These are phyloP conservation scores for Cyclotella atomus DNA, from an alignment of 108 stramenopile species.

Conservation along the genomic window DNA sequence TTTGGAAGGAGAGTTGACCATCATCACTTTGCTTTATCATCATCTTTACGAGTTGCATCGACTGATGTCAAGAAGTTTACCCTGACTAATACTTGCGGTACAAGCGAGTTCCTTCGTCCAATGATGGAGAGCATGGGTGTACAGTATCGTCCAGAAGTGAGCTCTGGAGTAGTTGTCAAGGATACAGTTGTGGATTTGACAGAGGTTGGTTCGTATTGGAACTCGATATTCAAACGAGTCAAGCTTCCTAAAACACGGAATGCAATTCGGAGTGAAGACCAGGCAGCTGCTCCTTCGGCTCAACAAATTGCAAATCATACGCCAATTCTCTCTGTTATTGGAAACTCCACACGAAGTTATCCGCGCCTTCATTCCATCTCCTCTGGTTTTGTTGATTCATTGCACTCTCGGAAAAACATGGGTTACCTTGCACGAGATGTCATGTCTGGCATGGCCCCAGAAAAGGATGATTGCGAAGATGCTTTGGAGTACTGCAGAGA, in stretches of 20 bases:
- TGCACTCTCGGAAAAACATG: conserved; percentile 52
- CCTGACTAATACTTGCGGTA: background rate
- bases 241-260: background rate
- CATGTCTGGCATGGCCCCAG: conserved; percentile 70
- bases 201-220: conserved; percentile 71
- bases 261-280: background rate
- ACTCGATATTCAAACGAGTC: conserved; percentile 13
- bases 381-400: conserved; percentile 48
- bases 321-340: conserved; percentile 62
- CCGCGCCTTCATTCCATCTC: conserved; percentile 50
- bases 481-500: conserved; percentile 66
- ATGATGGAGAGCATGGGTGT: conserved; percentile 78
- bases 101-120: conserved; percentile 30
- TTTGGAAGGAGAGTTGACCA: conserved; percentile 61
- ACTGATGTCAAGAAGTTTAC: background rate
- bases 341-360: conserved; percentile 70
- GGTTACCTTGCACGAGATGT: conserved; percentile 73
- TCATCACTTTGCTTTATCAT: conserved; percentile 74
- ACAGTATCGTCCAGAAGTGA: conserved; percentile 72
- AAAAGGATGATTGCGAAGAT: conserved; percentile 78
- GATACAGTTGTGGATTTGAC: conserved; percentile 64
- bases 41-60: conserved; percentile 59
- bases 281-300: conserved; percentile 5
- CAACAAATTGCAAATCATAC: conserved; percentile 17
- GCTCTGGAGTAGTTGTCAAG: conserved; percentile 54